Evolutionary conservation across 176 grass and related monocot genomes (phyloP).

Genomic region (Avena atlantica): DNA sequence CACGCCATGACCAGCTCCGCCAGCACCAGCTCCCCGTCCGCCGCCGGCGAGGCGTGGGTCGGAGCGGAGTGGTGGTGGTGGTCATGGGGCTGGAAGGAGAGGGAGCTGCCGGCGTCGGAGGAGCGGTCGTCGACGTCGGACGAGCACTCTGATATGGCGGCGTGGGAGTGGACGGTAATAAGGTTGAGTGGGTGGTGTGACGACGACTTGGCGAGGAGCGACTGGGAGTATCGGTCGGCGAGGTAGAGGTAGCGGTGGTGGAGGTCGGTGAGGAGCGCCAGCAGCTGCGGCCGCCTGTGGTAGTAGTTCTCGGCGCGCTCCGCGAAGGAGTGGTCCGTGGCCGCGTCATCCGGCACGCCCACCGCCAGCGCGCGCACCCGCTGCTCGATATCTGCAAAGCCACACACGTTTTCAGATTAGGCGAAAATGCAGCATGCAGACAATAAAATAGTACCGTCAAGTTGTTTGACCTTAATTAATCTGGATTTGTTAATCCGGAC

Average conservation of each 20-base stretch:
- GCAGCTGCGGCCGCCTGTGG: slow-evolving; percentile 77
- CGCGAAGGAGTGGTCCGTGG: slow-evolving; percentile 69
- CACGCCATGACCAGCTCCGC: slow-evolving; percentile 67
- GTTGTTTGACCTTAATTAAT: not conserved
- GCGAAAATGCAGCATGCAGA: not conserved
- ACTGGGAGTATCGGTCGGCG: slow-evolving; percentile 87
- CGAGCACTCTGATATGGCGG: slow-evolving; percentile 35
- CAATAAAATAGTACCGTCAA: not conserved
- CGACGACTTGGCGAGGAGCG: slow-evolving; percentile 54
- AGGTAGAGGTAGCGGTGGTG: slow-evolving; percentile 95
- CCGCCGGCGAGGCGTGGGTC: not conserved
- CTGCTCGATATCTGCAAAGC: slow-evolving; percentile 71
- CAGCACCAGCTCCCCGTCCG: slow-evolving; percentile 43
- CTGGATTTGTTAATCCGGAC: not conserved
- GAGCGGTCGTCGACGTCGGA: slow-evolving; percentile 57
- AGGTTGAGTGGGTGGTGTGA: no score
- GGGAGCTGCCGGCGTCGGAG: slow-evolving; percentile 83
- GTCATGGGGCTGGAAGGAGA: slow-evolving; percentile 68
- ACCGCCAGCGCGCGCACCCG: slow-evolving; percentile 71
- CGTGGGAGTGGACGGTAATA: not conserved
- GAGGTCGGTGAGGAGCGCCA: slow-evolving; percentile 83
- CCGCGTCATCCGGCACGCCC: slow-evolving; percentile 52
- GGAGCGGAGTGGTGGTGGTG: no score
- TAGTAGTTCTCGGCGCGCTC: slow-evolving; percentile 88
- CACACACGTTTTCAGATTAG: not conserved